phyloP scores from a whole-genome alignment of 2,329 filamentous ascomycete genomes.

The Ophiostoma piceae region DNA sequence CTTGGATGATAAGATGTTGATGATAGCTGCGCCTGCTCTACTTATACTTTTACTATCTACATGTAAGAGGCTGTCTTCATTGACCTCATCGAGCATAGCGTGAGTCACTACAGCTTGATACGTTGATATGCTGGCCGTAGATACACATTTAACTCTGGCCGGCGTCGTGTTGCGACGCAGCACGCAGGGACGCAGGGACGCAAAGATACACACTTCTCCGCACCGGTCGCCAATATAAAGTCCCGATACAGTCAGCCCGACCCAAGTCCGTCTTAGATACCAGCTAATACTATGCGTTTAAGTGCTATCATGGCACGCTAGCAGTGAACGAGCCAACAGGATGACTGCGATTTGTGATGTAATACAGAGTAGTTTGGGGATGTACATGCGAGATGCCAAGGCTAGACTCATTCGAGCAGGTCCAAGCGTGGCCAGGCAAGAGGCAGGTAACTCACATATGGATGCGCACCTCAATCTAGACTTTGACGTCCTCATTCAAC shows the following conservation, averaged over 20 bases:
- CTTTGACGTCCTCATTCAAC: not conserved
- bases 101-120: not conserved
- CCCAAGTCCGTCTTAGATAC: not conserved
- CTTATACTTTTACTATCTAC: conserved; percentile 10
- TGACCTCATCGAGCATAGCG: not conserved
- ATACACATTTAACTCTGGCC: conserved; percentile 11
- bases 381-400: not conserved
- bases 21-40: not conserved
- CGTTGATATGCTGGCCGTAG: not conserved
- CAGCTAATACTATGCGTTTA: not conserved
- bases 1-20: not conserved
- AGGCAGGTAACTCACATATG: not conserved
- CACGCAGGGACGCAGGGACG: not conserved
- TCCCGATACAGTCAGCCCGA: not conserved
- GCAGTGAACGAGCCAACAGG: not conserved
- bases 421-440: conserved; percentile 14
- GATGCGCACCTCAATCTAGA: not conserved
- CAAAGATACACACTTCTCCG: not conserved
- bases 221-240: not conserved
- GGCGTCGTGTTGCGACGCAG: not conserved
- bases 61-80: not conserved
- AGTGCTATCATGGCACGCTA: not conserved
- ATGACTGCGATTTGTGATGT: conserved; percentile 12
- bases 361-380: not conserved
- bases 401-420: conserved; percentile 18